A percentile compares a stretch with the other conserved stretches of the same genome.
Conservation (phyloP, 192 early-diverging fungal species). For the Coemansia pectinata region DNA sequence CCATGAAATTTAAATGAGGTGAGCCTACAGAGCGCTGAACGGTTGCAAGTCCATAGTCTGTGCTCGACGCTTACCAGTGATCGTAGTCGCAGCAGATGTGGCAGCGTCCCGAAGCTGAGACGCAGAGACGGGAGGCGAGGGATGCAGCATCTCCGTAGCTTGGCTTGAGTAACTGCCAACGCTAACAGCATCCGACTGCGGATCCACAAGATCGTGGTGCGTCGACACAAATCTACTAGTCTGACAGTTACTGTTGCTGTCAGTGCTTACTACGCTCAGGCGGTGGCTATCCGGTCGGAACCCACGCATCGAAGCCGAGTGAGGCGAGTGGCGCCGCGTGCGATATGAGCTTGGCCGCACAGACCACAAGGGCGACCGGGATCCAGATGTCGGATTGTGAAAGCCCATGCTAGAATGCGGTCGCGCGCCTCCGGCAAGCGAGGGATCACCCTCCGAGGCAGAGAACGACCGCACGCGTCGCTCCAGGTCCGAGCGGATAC, state of each 20-base stretch:
- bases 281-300: constrained; percentile 27
- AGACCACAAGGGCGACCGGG: constrained; percentile 15
- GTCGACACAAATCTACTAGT: constrained; percentile 3
- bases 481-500: constrained; percentile 47
- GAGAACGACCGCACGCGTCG: constrained; percentile 53
- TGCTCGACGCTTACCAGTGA: constrained; percentile 27
- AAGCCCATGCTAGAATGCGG: constrained; percentile 56
- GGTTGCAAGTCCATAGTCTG: constrained; percentile 38
- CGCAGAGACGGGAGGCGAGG: constrained; percentile 14
- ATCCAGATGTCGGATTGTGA: constrained; percentile 26
- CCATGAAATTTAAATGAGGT: not conserved
- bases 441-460: constrained; percentile 34
- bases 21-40: not conserved
- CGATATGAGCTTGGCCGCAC: constrained; percentile 22
- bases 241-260: constrained; percentile 18
- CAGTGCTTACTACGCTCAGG: constrained; percentile 32
- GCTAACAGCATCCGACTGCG: constrained; percentile 33
- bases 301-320: constrained; percentile 30
- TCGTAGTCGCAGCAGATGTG: not conserved
- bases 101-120: constrained; percentile 2
- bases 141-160: constrained; percentile 24
- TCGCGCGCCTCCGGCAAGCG: constrained; percentile 8
- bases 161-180: constrained; percentile 38
- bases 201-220: constrained; percentile 14
- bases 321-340: constrained; percentile 35